phyloP scores from a whole-genome alignment of 73 alveolate species.

The Diophrys appendiculata region DNA sequence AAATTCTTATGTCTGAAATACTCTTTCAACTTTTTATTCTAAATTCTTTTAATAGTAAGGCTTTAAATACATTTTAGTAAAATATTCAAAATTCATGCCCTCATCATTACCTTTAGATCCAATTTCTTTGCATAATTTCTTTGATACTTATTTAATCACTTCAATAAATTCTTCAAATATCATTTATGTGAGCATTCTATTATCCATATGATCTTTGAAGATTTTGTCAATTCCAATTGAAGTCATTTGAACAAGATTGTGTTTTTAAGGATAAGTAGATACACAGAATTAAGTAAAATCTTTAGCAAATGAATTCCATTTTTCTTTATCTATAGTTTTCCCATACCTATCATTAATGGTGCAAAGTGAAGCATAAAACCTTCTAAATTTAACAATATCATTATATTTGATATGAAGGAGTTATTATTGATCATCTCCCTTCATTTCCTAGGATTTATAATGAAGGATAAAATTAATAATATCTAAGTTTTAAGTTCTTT shows the following conservation, averaged over 20 bases:
- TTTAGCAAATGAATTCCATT: constrained; percentile 34
- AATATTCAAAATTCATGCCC: too few relatives aligned
- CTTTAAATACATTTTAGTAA: too few relatives aligned
- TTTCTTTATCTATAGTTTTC: constrained; percentile 2
- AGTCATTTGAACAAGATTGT: constrained; percentile 13
- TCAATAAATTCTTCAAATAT: constrained; percentile 40
- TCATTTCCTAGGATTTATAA: constrained; percentile 15
- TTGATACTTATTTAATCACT: constrained; percentile 7
- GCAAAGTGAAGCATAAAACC: constrained; percentile 7
- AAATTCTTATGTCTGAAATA: too few relatives aligned
- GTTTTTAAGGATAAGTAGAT: too few relatives aligned
- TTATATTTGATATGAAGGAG: constrained; percentile 1
- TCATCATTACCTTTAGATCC: too few relatives aligned
- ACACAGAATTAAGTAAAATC: too few relatives aligned
- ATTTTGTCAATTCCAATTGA: constrained; percentile 28
- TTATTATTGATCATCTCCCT: not conserved
- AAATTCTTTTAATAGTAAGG: too few relatives aligned
- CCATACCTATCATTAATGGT: constrained; percentile 35
- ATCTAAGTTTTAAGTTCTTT: constrained; percentile 35
- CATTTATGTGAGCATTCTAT: constrained; percentile 33
- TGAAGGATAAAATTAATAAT: constrained; percentile 45
- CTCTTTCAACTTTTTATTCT: too few relatives aligned
- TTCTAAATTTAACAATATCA: constrained; percentile 20
- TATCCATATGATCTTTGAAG: constrained; percentile 23
- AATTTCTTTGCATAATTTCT: constrained; percentile 16